Percentiles rank a stretch among this genome's conserved stretches.
Evolutionary conservation across 768 basidiomycete species (phyloP).

Genomic region (Lactarius akahatsu): DNA sequence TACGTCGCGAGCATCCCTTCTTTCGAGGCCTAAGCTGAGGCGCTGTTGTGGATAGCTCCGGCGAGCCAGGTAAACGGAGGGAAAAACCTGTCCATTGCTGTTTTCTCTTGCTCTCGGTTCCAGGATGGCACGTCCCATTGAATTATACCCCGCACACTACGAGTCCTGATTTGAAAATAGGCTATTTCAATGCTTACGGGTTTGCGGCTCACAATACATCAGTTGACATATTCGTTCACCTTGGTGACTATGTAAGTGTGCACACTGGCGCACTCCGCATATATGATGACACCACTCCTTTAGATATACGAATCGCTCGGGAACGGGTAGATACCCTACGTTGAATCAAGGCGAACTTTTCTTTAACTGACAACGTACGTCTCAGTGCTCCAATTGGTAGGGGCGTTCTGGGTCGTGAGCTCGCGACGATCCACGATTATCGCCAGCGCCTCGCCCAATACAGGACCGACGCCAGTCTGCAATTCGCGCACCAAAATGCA

Average conservation of each 20-base stretch:
- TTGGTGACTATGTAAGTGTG: conserved; percentile 57
- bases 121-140: conserved; percentile 42
- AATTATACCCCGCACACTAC: not conserved
- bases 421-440: conserved; percentile 57
- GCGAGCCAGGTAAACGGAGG: conserved; percentile 51
- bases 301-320: conserved; percentile 53
- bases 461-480: conserved; percentile 49
- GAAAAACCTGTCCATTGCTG: conserved; percentile 51
- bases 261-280: not conserved
- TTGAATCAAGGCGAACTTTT: not conserved
- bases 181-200: conserved; percentile 63
- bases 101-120: conserved; percentile 59
- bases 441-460: conserved; percentile 52
- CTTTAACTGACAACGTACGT: not conserved
- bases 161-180: conserved; percentile 31
- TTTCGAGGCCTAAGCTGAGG: not conserved
- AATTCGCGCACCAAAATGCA: conserved; percentile 47
- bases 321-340: conserved; percentile 29
- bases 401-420: conserved; percentile 50
- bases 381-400: conserved; percentile 49
- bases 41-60: conserved; percentile 38
- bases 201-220: conserved; percentile 52
- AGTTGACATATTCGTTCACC: conserved; percentile 54
- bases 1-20: conserved; percentile 32
- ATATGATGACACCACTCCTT: not conserved